phyloP scores from a whole-genome alignment of 768 basidiomycete genomes.

The Tremella fuciformis region DNA sequence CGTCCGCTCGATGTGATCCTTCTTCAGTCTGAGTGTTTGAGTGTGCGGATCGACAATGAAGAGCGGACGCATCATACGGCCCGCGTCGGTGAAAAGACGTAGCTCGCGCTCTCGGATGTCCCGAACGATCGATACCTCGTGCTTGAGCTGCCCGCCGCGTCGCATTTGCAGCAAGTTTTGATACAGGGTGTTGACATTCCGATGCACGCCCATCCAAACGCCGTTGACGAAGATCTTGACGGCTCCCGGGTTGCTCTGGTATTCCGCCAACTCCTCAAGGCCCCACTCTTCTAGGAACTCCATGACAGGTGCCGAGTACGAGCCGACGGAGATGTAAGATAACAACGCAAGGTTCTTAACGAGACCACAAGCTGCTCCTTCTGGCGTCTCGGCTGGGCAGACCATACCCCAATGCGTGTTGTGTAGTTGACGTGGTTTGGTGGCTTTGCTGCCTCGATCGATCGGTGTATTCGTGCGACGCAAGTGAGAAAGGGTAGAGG shows the following conservation, averaged over 20 bases:
- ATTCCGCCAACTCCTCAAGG: conserved; percentile 89
- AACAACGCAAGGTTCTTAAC: conserved; percentile 98
- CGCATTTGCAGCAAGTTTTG: conserved; percentile 89
- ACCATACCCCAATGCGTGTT: conserved; percentile 99
- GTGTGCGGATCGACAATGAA: conserved; percentile 84
- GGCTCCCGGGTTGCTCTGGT: conserved; percentile 68
- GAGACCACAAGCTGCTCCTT: conserved; percentile 98
- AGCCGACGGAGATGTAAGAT: conserved; percentile 97
- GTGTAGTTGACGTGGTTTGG: conserved; percentile 96
- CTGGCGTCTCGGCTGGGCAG: conserved; percentile 97
- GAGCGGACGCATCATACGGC: conserved; percentile 91
- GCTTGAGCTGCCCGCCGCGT: conserved; percentile 88
- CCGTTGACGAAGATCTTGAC: conserved; percentile 99
- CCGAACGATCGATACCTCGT: conserved; percentile 94
- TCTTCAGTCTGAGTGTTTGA: conserved; percentile 76
- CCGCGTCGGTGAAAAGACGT: conserved; percentile 91
- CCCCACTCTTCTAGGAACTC: conserved; percentile 99
- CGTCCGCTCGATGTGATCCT: conserved; percentile 69
- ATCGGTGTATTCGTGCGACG: conserved; percentile 98
- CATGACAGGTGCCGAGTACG: conserved; percentile 89
- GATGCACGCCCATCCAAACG: conserved; percentile 99
- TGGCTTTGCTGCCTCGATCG: conserved; percentile 97
- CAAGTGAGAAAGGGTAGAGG: conserved; percentile 94
- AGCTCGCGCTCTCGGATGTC: conserved; percentile 96
- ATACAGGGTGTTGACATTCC: conserved; percentile 86